Evolutionary conservation across 1,139 yeast genomes (phyloP), one percentile per base, ranked within the genome.

Genomic region (Arxiozyma slooffiae): DNA sequence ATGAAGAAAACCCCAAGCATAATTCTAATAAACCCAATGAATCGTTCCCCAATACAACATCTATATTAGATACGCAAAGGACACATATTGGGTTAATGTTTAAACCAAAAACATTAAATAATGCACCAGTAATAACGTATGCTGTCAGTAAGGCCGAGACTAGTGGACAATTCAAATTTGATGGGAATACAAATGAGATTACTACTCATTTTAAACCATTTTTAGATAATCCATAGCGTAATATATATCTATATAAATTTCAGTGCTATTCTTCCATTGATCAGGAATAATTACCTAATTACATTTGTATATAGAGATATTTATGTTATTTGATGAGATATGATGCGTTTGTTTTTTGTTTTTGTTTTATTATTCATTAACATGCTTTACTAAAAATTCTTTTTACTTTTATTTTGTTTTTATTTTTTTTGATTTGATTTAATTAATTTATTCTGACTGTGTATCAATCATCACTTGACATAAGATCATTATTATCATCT

Each of bases 141-240:
- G 38, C 48, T 11, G 38, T 39, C 17, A 46, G 48, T 30, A 39
- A 26, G 18, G 48, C 44, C 9, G 39, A 38, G 20, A 39, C 44
- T 20, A 46, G 20, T 23, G 48, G 48, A 11, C 43, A 39, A 34
- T 46, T 46, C 30, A 41, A 46, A n/a, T 41, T 46, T 34, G 44
- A 34, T 40, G 48, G 48, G 4, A 41, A 23, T 11, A n/a, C 38
- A 23, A 22, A 88, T n/a, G 30, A 46, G 4, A 21, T 46, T 7
- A n/a, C 48, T 82, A 62, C 96, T 96, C 43, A 87, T n/a, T 38
- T 44, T 40, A 20, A 30, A 36, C 38, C 46, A n/a, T 44, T 42
- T 14, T 18, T 22, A 34, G 41, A 44, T 24, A 37, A 44, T 11
- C 36, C 26, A n/a, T 16, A 7, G n/a, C n/a, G n/a, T n/a, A n/a